Evolutionary conservation across 129 eudicot genomes (phyloP).

Genomic region (Arctium lappa): DNA sequence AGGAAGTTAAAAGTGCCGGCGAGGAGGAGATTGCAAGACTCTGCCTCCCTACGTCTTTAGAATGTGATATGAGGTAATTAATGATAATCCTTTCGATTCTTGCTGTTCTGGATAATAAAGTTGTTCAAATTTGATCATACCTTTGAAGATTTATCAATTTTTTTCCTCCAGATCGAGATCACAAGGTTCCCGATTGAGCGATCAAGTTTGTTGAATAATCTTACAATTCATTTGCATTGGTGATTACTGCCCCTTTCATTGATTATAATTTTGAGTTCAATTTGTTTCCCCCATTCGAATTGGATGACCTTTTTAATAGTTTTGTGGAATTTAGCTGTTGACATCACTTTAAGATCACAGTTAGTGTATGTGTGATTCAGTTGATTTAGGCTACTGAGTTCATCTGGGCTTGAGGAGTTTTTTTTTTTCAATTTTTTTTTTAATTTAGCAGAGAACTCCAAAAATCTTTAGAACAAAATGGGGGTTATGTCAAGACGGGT

Average conservation of each 20-base stretch:
- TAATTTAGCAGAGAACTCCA: conserved; percentile 19
- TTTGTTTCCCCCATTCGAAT: background rate
- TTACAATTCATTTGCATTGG: conserved; percentile 21
- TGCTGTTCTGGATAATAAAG: conserved; percentile 4
- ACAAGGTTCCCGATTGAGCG: conserved; percentile 14
- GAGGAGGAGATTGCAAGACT: conserved; percentile 38
- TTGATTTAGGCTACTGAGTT: conserved; percentile 11
- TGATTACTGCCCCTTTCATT: conserved; percentile 13
- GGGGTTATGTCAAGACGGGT: conserved; percentile 89
- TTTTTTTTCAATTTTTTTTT: background rate
- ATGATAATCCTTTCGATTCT: background rate
- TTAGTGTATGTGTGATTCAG: conserved; percentile 9
- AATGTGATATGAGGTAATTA: conserved; percentile 14
- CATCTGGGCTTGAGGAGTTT: background rate
- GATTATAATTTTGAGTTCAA: background rate
- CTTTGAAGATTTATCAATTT: background rate
- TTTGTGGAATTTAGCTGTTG: background rate
- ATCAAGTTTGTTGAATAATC: conserved; percentile 19
- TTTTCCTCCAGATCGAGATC: conserved; percentile 33
- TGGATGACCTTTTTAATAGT: background rate
- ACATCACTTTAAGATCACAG: background rate
- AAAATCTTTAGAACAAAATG: conserved; percentile 29
- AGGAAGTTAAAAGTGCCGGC: conserved; percentile 26
- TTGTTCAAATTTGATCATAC: conserved; percentile 8
- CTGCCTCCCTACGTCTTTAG: conserved; percentile 26